Percentiles rank a stretch among this genome's conserved stretches.
These are phyloP conservation scores for Eimeria sp. DNA, from an alignment of 169 alveolate genomes.

Conservation along the genomic window DNA sequence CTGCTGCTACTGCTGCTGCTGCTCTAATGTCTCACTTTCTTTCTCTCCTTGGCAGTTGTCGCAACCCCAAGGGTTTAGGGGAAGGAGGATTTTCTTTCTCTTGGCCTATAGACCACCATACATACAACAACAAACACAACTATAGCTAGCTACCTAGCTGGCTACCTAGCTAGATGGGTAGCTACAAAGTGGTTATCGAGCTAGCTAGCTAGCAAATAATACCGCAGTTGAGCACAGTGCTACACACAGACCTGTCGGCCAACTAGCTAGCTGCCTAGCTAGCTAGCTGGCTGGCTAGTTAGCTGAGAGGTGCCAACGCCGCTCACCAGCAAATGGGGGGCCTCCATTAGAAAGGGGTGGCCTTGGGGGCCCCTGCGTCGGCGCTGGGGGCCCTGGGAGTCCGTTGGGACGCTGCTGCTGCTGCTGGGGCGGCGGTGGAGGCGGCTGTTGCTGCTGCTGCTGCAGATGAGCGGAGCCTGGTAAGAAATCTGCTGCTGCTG, in stretches of 20 bases:
- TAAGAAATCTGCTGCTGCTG: background rate
- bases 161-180: too few species aligned
- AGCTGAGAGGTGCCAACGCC: background rate
- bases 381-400: background rate
- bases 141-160: too few species aligned
- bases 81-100: conserved; percentile 25
- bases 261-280: too few species aligned
- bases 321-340: conserved; percentile 23
- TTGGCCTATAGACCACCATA: background rate
- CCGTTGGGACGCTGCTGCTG: conserved; percentile 15
- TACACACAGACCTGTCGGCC: too few species aligned
- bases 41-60: conserved; percentile 49
- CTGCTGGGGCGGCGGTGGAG: conserved; percentile 15
- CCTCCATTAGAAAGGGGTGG: conserved; percentile 9
- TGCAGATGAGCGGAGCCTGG: background rate
- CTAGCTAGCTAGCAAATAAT: too few species aligned
- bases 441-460: conserved; percentile 17
- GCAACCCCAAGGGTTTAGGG: background rate
- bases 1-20: background rate
- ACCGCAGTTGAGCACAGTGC: too few species aligned
- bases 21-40: background rate
- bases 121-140: background rate
- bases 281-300: background rate
- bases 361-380: conserved; percentile 22
- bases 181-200: too few species aligned